phyloP scores from a whole-genome alignment of 2,329 filamentous ascomycete species.

The Colletotrichum destructivum region DNA sequence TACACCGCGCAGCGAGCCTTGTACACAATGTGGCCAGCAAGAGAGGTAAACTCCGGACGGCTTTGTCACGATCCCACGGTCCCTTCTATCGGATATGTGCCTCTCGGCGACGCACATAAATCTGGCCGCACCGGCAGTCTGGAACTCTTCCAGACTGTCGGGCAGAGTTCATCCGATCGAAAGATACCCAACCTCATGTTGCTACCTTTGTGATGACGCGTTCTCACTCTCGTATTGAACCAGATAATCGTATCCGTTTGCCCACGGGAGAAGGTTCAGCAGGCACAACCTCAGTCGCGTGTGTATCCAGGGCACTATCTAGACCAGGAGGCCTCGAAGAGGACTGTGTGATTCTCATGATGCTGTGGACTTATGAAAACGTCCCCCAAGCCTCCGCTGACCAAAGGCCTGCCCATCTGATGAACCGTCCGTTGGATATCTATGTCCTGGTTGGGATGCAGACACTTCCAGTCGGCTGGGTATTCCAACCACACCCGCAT shows the following conservation, averaged over 20 bases:
- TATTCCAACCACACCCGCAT: conserved; percentile 50
- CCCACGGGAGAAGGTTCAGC: conserved; percentile 5
- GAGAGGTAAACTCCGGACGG: conserved; percentile 26
- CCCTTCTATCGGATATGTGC: conserved; percentile 13
- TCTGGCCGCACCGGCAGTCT: conserved; percentile 23
- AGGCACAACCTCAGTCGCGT: background rate
- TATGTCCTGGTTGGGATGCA: conserved; percentile 50
- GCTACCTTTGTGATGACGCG: conserved; percentile 20
- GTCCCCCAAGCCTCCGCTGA: background rate
- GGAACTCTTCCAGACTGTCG: conserved; percentile 12
- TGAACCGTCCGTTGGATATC: conserved; percentile 47
- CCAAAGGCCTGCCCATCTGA: background rate
- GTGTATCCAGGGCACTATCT: background rate
- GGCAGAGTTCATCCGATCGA: conserved; percentile 12
- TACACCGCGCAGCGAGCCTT: background rate
- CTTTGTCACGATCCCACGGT: conserved; percentile 3
- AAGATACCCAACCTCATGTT: background rate
- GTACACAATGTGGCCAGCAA: conserved; percentile 21
- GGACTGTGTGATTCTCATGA: too few species aligned
- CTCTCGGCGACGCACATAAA: conserved; percentile 31
- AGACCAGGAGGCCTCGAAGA: background rate
- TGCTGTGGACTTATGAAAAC: background rate
- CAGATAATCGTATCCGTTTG: conserved; percentile 2
- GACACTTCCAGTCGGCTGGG: conserved; percentile 46
- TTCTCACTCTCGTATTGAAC: background rate